Conservation (phyloP, 106 monocot genomes). For the Phalaenopsis equestris region DNA sequence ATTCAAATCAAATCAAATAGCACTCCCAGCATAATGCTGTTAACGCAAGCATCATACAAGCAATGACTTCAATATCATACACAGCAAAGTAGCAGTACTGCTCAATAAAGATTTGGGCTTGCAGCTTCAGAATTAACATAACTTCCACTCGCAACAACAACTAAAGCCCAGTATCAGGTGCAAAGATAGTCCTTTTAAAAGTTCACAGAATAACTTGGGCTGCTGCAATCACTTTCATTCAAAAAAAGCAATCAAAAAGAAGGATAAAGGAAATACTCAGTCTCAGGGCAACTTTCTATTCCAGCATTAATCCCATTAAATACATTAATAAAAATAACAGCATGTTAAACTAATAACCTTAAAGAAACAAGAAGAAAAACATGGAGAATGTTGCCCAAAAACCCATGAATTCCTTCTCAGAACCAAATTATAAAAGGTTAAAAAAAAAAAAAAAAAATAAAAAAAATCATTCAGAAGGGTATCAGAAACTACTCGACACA, state of each 20-base stretch:
- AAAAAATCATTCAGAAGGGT: not conserved
- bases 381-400: not conserved
- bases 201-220: not conserved
- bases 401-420: not conserved
- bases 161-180: not conserved
- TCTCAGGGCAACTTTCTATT: not conserved
- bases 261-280: not conserved
- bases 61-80: not conserved
- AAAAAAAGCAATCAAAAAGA: not conserved
- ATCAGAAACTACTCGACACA: not conserved
- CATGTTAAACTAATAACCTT: not conserved
- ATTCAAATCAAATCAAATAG: not conserved
- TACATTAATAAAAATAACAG: not conserved
- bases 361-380: not conserved
- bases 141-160: not conserved
- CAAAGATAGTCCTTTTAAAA: not conserved
- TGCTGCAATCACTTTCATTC: not conserved
- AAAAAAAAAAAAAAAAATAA: conserved; percentile 1
- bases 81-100: not conserved
- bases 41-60: no score
- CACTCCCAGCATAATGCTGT: not conserved
- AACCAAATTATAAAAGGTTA: not conserved
- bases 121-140: not conserved
- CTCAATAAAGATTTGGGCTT: not conserved
- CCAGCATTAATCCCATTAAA: not conserved